Base-by-base conservation (phyloP, 2,329 filamentous ascomycete species). In the Calonectria fujianensis region DNA sequence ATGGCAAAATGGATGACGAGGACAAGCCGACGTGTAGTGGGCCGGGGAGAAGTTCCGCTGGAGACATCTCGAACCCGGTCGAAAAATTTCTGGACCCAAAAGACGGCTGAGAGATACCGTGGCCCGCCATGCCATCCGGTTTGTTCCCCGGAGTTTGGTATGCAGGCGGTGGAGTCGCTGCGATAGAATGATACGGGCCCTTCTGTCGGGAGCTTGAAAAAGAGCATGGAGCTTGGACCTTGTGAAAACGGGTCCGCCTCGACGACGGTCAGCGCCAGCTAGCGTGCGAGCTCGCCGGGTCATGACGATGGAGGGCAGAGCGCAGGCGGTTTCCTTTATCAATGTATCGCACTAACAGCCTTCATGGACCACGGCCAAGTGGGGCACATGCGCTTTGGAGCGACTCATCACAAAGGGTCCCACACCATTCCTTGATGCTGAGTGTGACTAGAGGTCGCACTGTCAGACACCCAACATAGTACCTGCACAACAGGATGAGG, bases 361-460 rank as follows among this genome's bases (percentile, higher is more conserved):
- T 29, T 51, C 70, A 71, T 72, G 69, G 72, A 73, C 72, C 29
- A 70, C 51, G 64, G 27, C 71, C 59, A 77, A 76, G 76, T 80
- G 77, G 76, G 71, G 45, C 72, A 64, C 29, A 73, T 74, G 72
- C 75, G 74, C 61, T 76, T 74, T 80, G 75, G 77, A 79, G 77
- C 76, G 75, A 76, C 78, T 80, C 65, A 69, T 57, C 72, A 59
- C 66, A 45, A 35, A 68, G 73, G 51, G 77, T 73, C 66, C 73
- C 68, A 78, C 75, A 76, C 79, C 66, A 59, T 72, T 61, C 67
- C 52, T 66, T 75, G 69, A 70, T 71, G 54, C 59, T 76, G 73
- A 77, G 77, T 79, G 72, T 70, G 59, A 64, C 54, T 73, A 74
- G 79, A 78, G 79, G 78, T 81, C 74, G 77, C 77, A 80, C 69